Percentiles rank a stretch among this genome's conserved stretches.
Evolutionary conservation across 2,329 filamentous ascomycete genomes (phyloP).

Genomic region (Hypomyces perniciosus): DNA sequence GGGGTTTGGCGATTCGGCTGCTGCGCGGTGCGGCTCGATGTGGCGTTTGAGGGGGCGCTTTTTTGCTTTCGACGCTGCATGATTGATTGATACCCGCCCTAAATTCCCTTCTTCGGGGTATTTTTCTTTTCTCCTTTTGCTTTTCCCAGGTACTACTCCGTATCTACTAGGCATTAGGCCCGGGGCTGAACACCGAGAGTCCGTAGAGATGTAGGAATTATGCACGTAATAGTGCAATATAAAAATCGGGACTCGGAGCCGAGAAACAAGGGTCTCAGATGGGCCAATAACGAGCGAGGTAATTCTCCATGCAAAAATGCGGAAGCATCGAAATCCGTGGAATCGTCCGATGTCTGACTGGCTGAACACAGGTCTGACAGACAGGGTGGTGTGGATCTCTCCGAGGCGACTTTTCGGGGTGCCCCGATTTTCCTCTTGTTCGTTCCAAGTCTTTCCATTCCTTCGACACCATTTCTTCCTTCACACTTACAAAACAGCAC

Average conservation of each 20-base stretch:
- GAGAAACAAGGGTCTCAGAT: not conserved
- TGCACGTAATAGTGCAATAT: too few relatives aligned
- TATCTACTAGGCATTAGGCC: too few relatives aligned
- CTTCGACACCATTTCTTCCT: too few relatives aligned
- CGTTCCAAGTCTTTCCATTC: too few relatives aligned
- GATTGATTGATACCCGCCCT: too few relatives aligned
- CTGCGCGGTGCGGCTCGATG: slow-evolving; percentile 6
- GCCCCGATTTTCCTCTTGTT: too few relatives aligned
- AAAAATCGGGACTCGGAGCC: slow-evolving; percentile 5
- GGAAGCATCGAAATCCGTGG: not conserved
- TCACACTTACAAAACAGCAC: too few relatives aligned
- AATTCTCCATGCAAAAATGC: slow-evolving; percentile 12
- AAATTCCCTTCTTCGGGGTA: not conserved
- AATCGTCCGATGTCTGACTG: not conserved
- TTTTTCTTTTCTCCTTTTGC: not conserved
- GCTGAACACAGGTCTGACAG: not conserved
- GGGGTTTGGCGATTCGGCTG: not conserved
- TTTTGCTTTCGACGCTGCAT: not conserved
- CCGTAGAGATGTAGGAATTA: not conserved
- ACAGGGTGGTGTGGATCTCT: too few relatives aligned
- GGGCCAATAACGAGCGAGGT: slow-evolving; percentile 11
- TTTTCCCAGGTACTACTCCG: too few relatives aligned
- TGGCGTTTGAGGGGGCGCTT: slow-evolving; percentile 1
- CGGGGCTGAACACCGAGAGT: too few relatives aligned
- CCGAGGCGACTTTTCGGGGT: too few relatives aligned